Evolutionary conservation across 2,329 filamentous ascomycete genomes (phyloP).

Genomic region (Paraphoma chrysanthemicola): DNA sequence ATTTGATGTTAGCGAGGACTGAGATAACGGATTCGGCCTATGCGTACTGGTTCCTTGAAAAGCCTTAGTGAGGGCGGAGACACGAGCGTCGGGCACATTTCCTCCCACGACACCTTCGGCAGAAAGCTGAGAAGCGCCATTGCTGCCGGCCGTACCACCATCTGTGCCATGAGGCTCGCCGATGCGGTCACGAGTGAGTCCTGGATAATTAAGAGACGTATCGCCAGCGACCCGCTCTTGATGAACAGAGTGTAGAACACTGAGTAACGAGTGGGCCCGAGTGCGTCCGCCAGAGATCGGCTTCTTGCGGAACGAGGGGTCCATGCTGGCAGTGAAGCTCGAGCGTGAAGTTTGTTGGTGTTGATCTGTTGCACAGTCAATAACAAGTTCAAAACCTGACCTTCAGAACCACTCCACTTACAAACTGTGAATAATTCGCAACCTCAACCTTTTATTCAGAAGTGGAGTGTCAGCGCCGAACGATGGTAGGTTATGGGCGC

Average conservation of each 20-base stretch:
- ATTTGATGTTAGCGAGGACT: not conserved
- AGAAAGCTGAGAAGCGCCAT: not conserved
- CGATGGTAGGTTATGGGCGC: not conserved
- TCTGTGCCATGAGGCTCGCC: not conserved
- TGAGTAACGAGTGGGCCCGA: conserved; percentile 1
- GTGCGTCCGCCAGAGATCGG: not conserved
- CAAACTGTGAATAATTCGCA: not conserved
- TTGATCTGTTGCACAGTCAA: not conserved
- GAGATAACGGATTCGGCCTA: not conserved
- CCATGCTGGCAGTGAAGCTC: not conserved
- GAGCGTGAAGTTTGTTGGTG: too few species aligned
- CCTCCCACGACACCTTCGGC: not conserved
- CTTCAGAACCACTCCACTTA: too few species aligned
- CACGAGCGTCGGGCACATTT: not conserved
- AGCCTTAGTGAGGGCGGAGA: not conserved
- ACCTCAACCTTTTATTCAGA: not conserved
- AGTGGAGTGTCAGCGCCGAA: not conserved
- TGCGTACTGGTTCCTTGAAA: not conserved
- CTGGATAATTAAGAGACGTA: not conserved
- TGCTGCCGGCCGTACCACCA: not conserved
- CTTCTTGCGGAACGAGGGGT: not conserved
- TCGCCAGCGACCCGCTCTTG: not conserved
- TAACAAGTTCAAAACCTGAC: too few species aligned
- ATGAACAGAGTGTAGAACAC: not conserved
- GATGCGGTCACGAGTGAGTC: not conserved